Base-by-base conservation (phyloP, 805 yeast genomes). In the Millerozyma acaciae region DNA sequence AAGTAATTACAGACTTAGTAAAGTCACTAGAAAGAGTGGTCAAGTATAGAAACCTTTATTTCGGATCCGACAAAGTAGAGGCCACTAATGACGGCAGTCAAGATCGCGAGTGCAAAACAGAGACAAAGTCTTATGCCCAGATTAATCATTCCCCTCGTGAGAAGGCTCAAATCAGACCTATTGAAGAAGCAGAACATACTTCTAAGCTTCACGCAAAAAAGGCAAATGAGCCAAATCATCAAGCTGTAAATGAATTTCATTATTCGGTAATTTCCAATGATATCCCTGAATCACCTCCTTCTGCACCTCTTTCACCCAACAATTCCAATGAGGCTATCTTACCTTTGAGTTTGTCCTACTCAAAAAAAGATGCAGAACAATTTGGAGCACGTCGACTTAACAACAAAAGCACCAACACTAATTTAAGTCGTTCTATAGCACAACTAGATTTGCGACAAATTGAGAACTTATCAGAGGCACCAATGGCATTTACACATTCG, bases 211-310 rank as follows among this genome's bases (percentile, higher is more conserved):
- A n/a, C n/a, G n/a, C n/a, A n/a, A n/a, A n/a, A n/a, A n/a, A n/a
- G n/a, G n/a, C n/a, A n/a, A n/a, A n/a, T n/a, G n/a, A n/a, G n/a
- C n/a, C n/a, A n/a, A n/a, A n/a, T n/a, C n/a, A n/a, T n/a, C n/a
- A n/a, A n/a, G n/a, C n/a, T n/a, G n/a, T n/a, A n/a, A n/a, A n/a
- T n/a, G n/a, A n/a, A n/a, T n/a, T n/a, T n/a, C n/a, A n/a, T n/a
- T n/a, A n/a, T n/a, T n/a, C n/a, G n/a, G n/a, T 38, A 9, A 42
- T 52, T 7, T 51, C 56, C 18, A 46, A 44, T 31, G 59, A 50
- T 18, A 53, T 65, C 3, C 73, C 73, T 0, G 71, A 64, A 7
- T 55, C 69, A 5, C 73, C 73, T 4, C 70, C 71, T 1, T 62
- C 69, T 8, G 68, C 60, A 5, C 70, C 71, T 2, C 47, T 55